phyloP scores from a whole-genome alignment of 176 grass and related monocot species.

The Raddia guianensis region DNA sequence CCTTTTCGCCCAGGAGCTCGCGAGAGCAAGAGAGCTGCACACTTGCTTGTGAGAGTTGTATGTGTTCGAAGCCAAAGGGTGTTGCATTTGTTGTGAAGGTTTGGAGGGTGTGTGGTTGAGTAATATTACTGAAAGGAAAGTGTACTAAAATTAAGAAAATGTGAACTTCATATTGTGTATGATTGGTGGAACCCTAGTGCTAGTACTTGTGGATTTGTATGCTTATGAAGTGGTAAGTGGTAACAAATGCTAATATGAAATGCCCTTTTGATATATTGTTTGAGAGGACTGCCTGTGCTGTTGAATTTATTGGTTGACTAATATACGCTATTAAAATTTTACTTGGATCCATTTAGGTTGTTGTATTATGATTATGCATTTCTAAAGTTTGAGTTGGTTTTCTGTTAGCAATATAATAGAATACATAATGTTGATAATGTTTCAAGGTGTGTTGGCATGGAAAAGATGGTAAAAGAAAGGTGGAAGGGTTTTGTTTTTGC shows the following conservation, averaged over 20 bases:
- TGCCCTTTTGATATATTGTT: not conserved
- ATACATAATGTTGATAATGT: conserved; percentile 9
- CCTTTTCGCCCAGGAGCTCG: no score
- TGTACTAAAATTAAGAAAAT: not conserved
- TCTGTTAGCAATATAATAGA: not conserved
- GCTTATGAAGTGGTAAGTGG: not conserved
- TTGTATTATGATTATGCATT: not conserved
- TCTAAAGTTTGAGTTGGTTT: not conserved
- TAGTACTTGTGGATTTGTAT: conserved; percentile 8
- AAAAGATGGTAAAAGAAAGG: not conserved
- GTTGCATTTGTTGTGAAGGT: not conserved
- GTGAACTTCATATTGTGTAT: not conserved
- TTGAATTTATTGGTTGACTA: not conserved
- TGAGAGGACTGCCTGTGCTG: not conserved
- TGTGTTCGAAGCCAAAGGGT: no score
- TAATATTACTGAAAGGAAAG: not conserved
- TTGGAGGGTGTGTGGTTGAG: not conserved
- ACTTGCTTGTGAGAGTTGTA: no score
- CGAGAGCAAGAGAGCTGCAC: no score
- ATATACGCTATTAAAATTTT: not conserved
- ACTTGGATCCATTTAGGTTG: not conserved
- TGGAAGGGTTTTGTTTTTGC: not conserved
- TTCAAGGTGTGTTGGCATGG: not conserved
- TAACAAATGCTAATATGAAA: not conserved
- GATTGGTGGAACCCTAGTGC: not conserved